These are phyloP conservation scores for Xenoacremonium recifei DNA, from an alignment of 2,329 filamentous ascomycete species.

Conservation along the genomic window DNA sequence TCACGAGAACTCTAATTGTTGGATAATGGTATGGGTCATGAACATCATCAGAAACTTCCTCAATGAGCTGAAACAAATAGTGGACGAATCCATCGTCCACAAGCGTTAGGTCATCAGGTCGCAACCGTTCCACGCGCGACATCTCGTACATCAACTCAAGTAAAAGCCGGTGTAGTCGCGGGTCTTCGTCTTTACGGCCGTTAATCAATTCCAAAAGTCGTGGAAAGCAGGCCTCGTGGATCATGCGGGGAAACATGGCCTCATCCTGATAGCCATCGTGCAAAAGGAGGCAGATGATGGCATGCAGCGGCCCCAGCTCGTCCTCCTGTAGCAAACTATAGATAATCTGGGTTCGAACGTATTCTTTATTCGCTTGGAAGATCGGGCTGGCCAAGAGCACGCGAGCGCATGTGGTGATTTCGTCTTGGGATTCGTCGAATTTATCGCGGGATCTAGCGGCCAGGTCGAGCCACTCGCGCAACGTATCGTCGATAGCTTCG, in stretches of 20 bases:
- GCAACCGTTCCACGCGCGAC: constrained; percentile 84
- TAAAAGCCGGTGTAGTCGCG: constrained; percentile 73
- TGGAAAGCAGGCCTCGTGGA: constrained; percentile 78
- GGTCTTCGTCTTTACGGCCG: constrained; percentile 61
- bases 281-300: constrained; percentile 80
- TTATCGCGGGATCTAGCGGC: constrained; percentile 74
- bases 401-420: constrained; percentile 77
- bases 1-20: constrained; percentile 85
- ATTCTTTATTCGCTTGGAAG: constrained; percentile 73
- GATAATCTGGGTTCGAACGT: constrained; percentile 89
- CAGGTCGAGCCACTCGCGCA: constrained; percentile 81
- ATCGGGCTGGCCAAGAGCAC: constrained; percentile 73
- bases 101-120: constrained; percentile 70
- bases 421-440: constrained; percentile 73
- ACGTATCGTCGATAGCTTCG: constrained; percentile 73
- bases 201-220: constrained; percentile 81
- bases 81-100: constrained; percentile 80
- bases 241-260: constrained; percentile 80
- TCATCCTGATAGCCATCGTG: constrained; percentile 83
- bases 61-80: constrained; percentile 83
- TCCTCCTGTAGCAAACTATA: constrained; percentile 91
- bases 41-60: constrained; percentile 80
- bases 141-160: constrained; percentile 95
- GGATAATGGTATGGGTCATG: constrained; percentile 95
- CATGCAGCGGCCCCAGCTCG: constrained; percentile 73